Evolutionary conservation across 495 filamentous ascomycete species (phyloP).

Genomic region (Annulohypoxylon stygium): DNA sequence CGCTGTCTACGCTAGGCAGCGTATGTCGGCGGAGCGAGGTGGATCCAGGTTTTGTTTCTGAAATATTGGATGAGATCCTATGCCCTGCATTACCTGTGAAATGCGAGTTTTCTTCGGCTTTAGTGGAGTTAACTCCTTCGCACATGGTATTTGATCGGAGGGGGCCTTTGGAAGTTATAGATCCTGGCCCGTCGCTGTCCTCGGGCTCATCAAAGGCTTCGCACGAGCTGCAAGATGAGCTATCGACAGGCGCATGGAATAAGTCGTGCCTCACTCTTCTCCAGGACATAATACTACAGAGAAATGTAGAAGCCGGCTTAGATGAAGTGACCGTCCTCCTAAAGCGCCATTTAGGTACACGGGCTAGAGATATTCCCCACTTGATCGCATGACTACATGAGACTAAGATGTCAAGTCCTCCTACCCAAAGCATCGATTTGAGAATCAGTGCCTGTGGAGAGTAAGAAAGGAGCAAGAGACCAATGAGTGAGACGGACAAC

Average conservation of each 20-base stretch:
- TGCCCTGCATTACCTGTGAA: background rate
- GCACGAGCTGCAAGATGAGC: conserved; percentile 52
- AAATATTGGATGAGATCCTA: conserved; percentile 38
- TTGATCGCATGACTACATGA: conserved; percentile 80
- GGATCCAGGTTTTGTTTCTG: conserved; percentile 33
- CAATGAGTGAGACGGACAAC: conserved; percentile 83
- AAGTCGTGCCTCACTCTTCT: conserved; percentile 51
- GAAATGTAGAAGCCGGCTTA: conserved; percentile 42
- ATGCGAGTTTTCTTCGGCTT: conserved; percentile 15
- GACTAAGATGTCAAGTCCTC: conserved; percentile 81
- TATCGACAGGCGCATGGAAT: conserved; percentile 47
- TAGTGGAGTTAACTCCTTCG: conserved; percentile 16
- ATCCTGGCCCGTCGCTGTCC: conserved; percentile 32
- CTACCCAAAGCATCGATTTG: conserved; percentile 86
- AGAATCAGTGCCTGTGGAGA: conserved; percentile 90
- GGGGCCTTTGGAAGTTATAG: conserved; percentile 22
- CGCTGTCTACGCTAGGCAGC: conserved; percentile 57
- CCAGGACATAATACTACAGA: conserved; percentile 50
- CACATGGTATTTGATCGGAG: conserved; percentile 24
- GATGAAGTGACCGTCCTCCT: conserved; percentile 59
- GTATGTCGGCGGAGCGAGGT: conserved; percentile 64
- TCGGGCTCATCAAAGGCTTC: conserved; percentile 49
- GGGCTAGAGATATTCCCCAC: conserved; percentile 86
- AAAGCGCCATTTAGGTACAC: conserved; percentile 93
- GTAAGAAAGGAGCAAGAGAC: conserved; percentile 79